Conservation (phyloP, 2,329 filamentous ascomycete species). For the Penicillium corylophilum region DNA sequence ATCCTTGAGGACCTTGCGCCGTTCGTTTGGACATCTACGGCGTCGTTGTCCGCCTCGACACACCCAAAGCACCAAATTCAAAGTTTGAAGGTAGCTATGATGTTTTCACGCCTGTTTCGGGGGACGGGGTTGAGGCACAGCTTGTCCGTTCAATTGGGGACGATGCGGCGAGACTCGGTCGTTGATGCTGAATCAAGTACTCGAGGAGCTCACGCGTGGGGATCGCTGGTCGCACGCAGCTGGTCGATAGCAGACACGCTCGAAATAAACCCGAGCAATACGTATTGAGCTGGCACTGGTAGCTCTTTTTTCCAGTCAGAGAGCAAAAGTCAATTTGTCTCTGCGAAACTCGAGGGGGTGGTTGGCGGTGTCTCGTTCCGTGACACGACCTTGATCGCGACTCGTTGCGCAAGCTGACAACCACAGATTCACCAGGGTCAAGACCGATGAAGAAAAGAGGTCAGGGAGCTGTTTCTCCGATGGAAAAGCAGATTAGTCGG, state of each 20-base stretch:
- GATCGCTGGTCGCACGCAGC: neutral
- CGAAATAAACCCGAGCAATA: neutral
- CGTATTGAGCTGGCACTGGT: neutral
- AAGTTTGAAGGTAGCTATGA: conserved; percentile 1
- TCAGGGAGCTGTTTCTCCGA: neutral
- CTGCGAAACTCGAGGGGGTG: conserved; percentile 3
- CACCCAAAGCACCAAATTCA: conserved; percentile 1
- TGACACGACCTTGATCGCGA: conserved; percentile 22
- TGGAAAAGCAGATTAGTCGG: conserved; percentile 1
- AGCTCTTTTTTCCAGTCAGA: neutral
- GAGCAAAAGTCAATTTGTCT: conserved; percentile 10
- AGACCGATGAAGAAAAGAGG: neutral
- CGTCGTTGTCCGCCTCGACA: neutral
- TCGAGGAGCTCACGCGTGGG: conserved; percentile 4
- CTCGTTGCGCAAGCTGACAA: conserved; percentile 17
- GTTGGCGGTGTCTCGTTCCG: conserved; percentile 9
- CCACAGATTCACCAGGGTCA: conserved; percentile 2
- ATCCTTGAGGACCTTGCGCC: conserved; percentile 37
- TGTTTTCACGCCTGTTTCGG: conserved; percentile 3
- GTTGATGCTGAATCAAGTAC: neutral
- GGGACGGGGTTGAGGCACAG: neutral
- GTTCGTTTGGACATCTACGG: conserved; percentile 41
- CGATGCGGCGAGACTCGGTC: conserved; percentile 1
- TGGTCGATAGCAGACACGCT: conserved; percentile 1
- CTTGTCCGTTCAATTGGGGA: neutral